Percentiles rank a stretch among this genome's conserved stretches.
Evolutionary conservation across 2,329 filamentous ascomycete species (phyloP).

Genomic region (Sarocladium strictum): DNA sequence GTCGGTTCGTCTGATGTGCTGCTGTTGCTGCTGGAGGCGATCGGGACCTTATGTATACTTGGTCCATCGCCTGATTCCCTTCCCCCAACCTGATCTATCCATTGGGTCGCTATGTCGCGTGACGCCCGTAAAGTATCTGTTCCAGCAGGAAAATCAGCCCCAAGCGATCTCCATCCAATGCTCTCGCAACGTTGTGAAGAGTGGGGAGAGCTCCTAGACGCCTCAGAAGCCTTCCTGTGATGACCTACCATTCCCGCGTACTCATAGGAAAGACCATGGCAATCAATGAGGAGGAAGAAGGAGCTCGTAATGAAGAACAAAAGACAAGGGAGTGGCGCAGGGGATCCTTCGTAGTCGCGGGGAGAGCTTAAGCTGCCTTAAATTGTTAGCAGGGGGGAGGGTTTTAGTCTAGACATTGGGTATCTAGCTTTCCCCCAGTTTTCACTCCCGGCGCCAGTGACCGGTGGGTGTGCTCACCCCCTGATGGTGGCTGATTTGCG

Average conservation of each 20-base stretch:
- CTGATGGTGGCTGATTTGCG: background rate
- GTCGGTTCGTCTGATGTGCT: constrained; percentile 10
- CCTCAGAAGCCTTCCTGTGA: background rate
- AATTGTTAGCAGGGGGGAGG: background rate
- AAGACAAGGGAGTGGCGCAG: background rate
- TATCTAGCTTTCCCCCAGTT: constrained; percentile 5
- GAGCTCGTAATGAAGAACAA: background rate
- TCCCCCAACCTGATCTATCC: background rate
- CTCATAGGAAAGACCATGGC: background rate
- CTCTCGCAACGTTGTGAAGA: too few species aligned
- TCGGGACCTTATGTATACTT: constrained; percentile 12
- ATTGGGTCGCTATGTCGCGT: constrained; percentile 7
- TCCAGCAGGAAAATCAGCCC: background rate
- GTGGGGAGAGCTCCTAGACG: too few species aligned
- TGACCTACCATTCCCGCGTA: background rate
- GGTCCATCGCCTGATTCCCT: constrained; percentile 11
- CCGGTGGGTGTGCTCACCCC: background rate
- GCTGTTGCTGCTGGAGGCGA: constrained; percentile 5
- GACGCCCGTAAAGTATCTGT: background rate
- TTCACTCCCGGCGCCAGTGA: background rate
- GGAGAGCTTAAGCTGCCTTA: background rate
- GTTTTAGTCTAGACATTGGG: too few species aligned
- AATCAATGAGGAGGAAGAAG: background rate
- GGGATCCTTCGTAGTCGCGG: background rate
- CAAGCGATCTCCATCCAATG: too few species aligned